Base-by-base conservation (phyloP, 2,329 filamentous ascomycete species). In the Penicillium sp. region DNA sequence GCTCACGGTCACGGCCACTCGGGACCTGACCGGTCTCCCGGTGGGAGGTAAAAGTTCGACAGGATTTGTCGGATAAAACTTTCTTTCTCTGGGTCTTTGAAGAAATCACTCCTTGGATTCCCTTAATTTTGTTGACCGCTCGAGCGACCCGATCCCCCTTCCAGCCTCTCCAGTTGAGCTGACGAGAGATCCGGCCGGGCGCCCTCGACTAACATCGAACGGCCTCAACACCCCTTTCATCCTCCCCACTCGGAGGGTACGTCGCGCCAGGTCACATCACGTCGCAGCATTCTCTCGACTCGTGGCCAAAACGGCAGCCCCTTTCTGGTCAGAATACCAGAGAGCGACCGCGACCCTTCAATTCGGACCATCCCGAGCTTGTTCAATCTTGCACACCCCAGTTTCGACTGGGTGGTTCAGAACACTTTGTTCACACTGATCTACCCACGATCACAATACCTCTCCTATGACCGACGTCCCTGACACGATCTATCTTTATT, bases 1-100 rank as follows among this genome's bases (percentile, higher is more conserved):
- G 64, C 69, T 5, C 61, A 66, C 52, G 66, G 62, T 16, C 66
- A 70, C 35, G 70, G 70, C 8, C 65, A 75, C 46, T 68, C 72
- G 10, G 70, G 69, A 16, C 69, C 73, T 1, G 72, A 76, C 56
- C 67, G 68, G 54, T 71, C 71, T 0, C 65, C 62, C 14, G 70
- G 69, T 43, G 68, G 69, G 47, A 72, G 71, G 60, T 76, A 72
- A 62, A 65, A 27, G 10, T 29, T 26, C n/a, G 33, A 16, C 37
- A 29, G n/a, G 16, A 13, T 39, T 48, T 55, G 48, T 50, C 33
- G 8, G 23, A 39, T 50, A 16, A 9, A 50, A 16, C 27, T 33
- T 44, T 26, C 29, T 42, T 54, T 56, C 31, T 26, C 50, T 21
- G 21, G 50, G 45, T 45, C 58, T 52, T 54, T 21, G 26, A 51